A percentile compares a stretch with the other conserved stretches of the same genome.
Evolutionary conservation across 345 rosid genomes (phyloP).

Genomic region (Eucalyptus coolabah): DNA sequence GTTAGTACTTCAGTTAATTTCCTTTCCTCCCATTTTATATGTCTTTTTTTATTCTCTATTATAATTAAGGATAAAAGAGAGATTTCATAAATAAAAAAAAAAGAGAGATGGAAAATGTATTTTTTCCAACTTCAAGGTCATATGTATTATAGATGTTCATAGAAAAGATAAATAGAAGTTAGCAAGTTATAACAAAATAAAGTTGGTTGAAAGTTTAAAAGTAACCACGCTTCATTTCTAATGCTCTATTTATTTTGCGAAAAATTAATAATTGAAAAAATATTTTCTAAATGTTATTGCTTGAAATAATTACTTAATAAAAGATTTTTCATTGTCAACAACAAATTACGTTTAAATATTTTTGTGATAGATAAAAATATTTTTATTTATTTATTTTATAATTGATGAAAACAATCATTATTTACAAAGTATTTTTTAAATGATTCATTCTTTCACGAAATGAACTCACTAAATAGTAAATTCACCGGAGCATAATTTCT

Average conservation of each 20-base stretch:
- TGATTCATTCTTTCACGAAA: too few species aligned
- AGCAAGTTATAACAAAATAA: neutral
- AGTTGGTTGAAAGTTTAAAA: neutral
- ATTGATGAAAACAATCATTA: too few species aligned
- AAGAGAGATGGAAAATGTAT: neutral
- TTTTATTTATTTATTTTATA: too few species aligned
- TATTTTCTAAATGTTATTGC: too few species aligned
- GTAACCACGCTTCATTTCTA: too few species aligned
- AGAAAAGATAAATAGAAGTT: neutral
- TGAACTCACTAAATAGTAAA: neutral
- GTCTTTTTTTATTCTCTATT: neutral
- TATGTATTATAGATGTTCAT: neutral
- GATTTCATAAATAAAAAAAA: neutral
- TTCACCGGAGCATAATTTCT: neutral
- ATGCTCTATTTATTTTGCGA: too few species aligned
- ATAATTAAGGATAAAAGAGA: neutral
- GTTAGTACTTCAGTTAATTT: neutral
- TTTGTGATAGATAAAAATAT: too few species aligned
- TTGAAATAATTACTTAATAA: too few species aligned
- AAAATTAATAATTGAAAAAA: too few species aligned
- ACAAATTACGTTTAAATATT: too few species aligned
- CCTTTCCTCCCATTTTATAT: neutral
- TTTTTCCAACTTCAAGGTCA: neutral
- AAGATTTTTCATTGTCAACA: too few species aligned
- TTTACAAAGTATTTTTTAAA: too few species aligned